A percentile compares a stretch with the other conserved stretches of the same genome.
Evolutionary conservation across 2,329 filamentous ascomycete species (phyloP).

Genomic region (Trichoderma polysporum): DNA sequence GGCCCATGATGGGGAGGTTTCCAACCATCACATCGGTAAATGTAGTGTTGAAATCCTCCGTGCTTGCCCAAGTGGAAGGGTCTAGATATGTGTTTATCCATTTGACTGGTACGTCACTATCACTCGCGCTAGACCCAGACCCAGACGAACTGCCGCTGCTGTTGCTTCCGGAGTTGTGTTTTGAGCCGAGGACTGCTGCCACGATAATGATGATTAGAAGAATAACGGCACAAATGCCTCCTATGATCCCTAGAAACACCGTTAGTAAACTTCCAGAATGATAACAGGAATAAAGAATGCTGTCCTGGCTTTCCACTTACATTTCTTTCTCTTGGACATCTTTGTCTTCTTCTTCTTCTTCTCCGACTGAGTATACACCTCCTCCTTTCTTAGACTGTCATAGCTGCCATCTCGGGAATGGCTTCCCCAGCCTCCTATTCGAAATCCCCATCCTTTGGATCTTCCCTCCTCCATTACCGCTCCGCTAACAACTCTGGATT

Average conservation of each 20-base stretch:
- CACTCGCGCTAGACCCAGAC: conserved; percentile 40
- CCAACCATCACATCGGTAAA: conserved; percentile 86
- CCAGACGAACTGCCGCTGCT: conserved; percentile 27
- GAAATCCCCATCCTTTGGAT: conserved; percentile 28
- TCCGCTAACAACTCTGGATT: conserved; percentile 67
- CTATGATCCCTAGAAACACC: conserved; percentile 51
- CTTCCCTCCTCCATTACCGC: conserved; percentile 67
- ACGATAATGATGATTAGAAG: conserved; percentile 67
- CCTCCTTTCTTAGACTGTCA: conserved; percentile 51
- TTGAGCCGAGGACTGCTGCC: conserved; percentile 65
- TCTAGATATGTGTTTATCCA: conserved; percentile 78
- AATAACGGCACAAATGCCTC: conserved; percentile 53
- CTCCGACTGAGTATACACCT: conserved; percentile 43
- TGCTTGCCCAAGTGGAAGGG: conserved; percentile 89
- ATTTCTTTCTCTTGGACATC: conserved; percentile 61
- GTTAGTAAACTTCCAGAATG: conserved; percentile 23
- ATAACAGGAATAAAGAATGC: background rate
- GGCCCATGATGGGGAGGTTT: conserved; percentile 84
- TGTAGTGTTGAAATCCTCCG: conserved; percentile 87
- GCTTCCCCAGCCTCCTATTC: conserved; percentile 28
- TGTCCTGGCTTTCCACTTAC: conserved; percentile 41
- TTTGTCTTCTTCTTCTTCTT: conserved; percentile 57
- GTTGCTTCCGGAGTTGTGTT: conserved; percentile 35
- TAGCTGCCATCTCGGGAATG: conserved; percentile 43
- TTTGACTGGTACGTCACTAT: conserved; percentile 58